Evolutionary conservation across 768 basidiomycete genomes (phyloP).

Genomic region (Baorangia bicolor): DNA sequence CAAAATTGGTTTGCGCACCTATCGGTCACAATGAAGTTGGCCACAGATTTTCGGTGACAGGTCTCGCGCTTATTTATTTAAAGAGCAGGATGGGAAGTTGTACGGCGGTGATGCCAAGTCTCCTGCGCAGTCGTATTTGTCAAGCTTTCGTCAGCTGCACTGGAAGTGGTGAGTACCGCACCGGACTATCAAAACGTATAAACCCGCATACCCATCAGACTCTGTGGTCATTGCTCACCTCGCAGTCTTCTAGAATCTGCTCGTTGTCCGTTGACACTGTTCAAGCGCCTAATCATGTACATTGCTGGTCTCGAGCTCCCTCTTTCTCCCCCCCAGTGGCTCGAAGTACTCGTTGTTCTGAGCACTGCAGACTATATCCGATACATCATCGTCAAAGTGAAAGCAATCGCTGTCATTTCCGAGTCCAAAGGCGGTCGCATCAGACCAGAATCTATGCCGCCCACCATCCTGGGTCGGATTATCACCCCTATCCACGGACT

Average conservation of each 20-base stretch:
- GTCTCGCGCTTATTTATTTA: too few species aligned
- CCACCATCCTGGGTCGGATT: constrained; percentile 20
- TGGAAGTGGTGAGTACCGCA: constrained; percentile 4
- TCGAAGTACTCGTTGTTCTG: constrained; percentile 15
- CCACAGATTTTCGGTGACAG: too few species aligned
- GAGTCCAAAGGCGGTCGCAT: constrained; percentile 15
- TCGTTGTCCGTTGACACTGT: background rate
- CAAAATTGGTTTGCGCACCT: too few species aligned
- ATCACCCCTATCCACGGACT: constrained; percentile 27
- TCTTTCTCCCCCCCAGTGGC: constrained; percentile 1
- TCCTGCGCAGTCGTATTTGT: too few species aligned
- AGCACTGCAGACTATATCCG: constrained; percentile 12
- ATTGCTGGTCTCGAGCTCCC: constrained; percentile 14
- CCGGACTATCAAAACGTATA: background rate
- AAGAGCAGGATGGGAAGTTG: too few species aligned
- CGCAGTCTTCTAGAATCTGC: background rate
- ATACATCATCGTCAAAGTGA: background rate
- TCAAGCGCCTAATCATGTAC: constrained; percentile 8
- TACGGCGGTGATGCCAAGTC: too few species aligned
- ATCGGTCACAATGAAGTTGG: too few species aligned
- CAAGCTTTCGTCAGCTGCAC: background rate
- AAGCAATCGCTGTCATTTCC: background rate
- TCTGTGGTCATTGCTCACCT: too few species aligned
- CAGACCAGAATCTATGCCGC: constrained; percentile 11
- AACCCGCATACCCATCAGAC: background rate